phyloP scores from a whole-genome alignment of 129 eudicot species.

The Mikania micrantha region DNA sequence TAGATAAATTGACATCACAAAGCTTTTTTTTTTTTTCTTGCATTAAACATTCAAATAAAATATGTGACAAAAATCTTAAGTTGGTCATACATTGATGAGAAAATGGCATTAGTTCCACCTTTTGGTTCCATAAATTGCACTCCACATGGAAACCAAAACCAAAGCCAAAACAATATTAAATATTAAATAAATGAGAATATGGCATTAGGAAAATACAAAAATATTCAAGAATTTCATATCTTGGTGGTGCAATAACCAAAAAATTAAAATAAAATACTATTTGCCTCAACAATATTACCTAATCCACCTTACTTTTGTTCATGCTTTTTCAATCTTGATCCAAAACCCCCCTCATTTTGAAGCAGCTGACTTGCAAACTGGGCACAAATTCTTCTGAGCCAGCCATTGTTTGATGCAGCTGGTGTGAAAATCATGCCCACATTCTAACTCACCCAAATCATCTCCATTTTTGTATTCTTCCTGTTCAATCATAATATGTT shows the following conservation, averaged over 20 bases:
- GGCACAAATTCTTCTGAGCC: constrained; percentile 72
- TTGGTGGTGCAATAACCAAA: constrained; percentile 4
- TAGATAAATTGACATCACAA: background rate
- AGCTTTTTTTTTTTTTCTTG: background rate
- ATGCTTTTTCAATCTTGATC: constrained; percentile 3
- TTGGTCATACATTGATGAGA: background rate
- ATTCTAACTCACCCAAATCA: constrained; percentile 60
- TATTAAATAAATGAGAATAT: constrained; percentile 12
- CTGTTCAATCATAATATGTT: constrained; percentile 19
- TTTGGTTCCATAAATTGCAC: constrained; percentile 14
- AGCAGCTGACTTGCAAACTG: constrained; percentile 81
- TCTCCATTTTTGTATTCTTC: constrained; percentile 72
- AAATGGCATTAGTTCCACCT: constrained; percentile 12
- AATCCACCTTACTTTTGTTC: constrained; percentile 11
- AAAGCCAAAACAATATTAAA: constrained; percentile 12
- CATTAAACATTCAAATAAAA: background rate
- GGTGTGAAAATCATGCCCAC: constrained; percentile 80
- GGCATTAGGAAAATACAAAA: constrained; percentile 7
- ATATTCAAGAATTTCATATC: constrained; percentile 15
- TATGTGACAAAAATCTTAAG: background rate
- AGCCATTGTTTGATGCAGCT: constrained; percentile 88
- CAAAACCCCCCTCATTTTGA: constrained; percentile 5
- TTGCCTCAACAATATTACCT: constrained; percentile 11
- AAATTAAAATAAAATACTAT: too few relatives aligned
- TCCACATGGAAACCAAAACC: constrained; percentile 13